Conservation (phyloP, 1,284 basidiomycete species). For the Trametes hirsuta region DNA sequence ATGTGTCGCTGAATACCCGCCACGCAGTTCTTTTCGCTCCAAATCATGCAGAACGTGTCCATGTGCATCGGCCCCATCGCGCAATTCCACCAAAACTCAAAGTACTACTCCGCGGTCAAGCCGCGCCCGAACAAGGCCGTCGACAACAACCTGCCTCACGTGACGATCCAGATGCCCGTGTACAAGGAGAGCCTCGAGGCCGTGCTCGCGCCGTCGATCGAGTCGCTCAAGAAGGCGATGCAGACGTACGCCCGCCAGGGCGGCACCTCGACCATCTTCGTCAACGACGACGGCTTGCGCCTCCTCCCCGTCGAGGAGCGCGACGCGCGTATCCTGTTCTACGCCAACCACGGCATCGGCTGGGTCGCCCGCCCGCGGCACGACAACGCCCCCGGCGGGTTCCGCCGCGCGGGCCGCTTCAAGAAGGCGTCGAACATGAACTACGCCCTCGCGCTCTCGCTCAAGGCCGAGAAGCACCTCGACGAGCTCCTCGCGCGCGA, state of each 20-base stretch:
- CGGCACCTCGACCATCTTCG: conserved; percentile 53
- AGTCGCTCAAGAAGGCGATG: conserved; percentile 51
- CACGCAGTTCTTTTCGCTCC: conserved; percentile 38
- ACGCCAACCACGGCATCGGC: conserved; percentile 80
- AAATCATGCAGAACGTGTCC: conserved; percentile 43
- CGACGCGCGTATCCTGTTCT: conserved; percentile 70
- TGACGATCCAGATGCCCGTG: conserved; percentile 61
- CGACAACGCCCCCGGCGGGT: conserved; percentile 60
- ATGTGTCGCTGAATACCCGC: too few relatives aligned
- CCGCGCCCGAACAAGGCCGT: conserved; percentile 45
- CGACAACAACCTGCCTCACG: conserved; percentile 50
- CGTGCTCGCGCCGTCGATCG: conserved; percentile 48
- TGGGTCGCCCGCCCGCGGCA: conserved; percentile 83
- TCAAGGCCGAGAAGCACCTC: conserved; percentile 78
- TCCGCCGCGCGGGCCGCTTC: conserved; percentile 84
- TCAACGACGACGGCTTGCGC: conserved; percentile 56
- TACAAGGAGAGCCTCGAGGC: conserved; percentile 50
- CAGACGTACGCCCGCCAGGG: conserved; percentile 55
- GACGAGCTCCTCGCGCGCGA: conserved; percentile 42
- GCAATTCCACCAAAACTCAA: conserved; percentile 52
- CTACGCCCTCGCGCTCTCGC: conserved; percentile 73
- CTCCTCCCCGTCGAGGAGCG: conserved; percentile 63
- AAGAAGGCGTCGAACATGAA: conserved; percentile 94
- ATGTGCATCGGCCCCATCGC: conserved; percentile 52
- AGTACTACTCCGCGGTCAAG: conserved; percentile 48